These are phyloP conservation scores for Cordyceps javanica DNA, from an alignment of 2,329 filamentous ascomycete species.

Conservation along the genomic window DNA sequence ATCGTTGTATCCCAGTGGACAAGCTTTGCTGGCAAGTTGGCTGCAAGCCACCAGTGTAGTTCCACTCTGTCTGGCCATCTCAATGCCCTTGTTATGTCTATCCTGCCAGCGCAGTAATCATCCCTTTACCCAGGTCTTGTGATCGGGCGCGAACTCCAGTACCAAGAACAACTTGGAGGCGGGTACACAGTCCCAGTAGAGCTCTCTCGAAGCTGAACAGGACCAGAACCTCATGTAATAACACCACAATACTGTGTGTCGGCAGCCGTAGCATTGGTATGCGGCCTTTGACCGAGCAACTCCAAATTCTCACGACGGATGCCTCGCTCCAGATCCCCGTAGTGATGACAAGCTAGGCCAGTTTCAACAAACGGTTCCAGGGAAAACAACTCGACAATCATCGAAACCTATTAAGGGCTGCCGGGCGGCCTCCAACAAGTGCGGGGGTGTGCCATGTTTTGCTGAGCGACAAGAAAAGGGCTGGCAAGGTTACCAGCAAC, in stretches of 20 bases:
- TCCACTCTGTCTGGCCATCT: background rate
- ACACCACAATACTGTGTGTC: background rate
- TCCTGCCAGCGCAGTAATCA: background rate
- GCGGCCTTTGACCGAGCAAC: background rate
- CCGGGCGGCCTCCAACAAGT: constrained; percentile 9
- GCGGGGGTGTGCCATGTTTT: background rate
- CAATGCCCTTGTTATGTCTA: background rate
- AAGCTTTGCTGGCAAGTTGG: background rate
- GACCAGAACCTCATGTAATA: background rate
- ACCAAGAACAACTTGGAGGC: background rate
- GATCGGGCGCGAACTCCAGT: background rate
- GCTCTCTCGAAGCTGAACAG: background rate
- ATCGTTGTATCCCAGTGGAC: background rate
- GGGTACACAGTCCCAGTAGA: background rate
- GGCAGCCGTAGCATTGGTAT: background rate
- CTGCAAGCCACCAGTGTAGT: background rate
- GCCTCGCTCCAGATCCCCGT: background rate
- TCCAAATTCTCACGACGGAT: background rate
- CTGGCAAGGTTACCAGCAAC: background rate
- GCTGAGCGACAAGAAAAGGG: background rate
- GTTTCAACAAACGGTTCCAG: background rate
- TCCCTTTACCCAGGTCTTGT: background rate
- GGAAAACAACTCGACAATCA: background rate
- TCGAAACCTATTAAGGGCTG: background rate
- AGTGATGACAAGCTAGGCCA: background rate